Evolutionary conservation across 768 basidiomycete genomes (phyloP), one percentile per base, ranked within the genome.

Genomic region (Lactifluus echinatus): DNA sequence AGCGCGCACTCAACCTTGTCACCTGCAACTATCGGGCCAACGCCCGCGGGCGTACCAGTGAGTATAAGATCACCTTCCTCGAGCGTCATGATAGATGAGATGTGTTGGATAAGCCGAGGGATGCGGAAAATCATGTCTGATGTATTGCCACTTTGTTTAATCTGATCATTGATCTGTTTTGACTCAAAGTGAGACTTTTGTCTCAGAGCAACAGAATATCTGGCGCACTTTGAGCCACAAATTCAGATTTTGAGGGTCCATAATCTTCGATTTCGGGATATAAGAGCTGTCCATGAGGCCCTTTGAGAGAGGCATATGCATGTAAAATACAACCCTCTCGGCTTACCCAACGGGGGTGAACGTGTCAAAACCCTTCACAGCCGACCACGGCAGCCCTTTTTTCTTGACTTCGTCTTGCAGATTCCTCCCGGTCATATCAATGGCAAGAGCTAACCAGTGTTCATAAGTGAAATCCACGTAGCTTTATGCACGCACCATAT

Each of bases 341-440:
- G 39, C 70, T 40, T 66, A 90, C 92, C 93, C 86, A 61, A 95
- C 79, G 2, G 93, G 93, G 4, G 89, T 92, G 73, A 94, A 98
- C 0, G 93, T 94, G 69, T 99, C 95, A 64, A 97, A 96, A 2
- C 95, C 95, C 71, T 99, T 98, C 2, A 86, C 90, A 11, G 93
- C 79, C n/a, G 86, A 84, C 96, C 96, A 99, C 1, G 96, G 96
- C n/a, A 98, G 78, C 10, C 96, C 92, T 49, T 83, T 85, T 66
- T 87, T 89, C 75, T 95, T 95, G 48, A 90, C 90, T 47, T 83
- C 83, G 54, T 96, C 89, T 70, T 99, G 96, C 67, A 97, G 73
- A 72, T 98, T 98, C 14, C 96, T 81, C 7, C 87, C 96, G 1
- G 96, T 98, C 86, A 97, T 89, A 68, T 98, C 95, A 53, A 97